phyloP scores from a whole-genome alignment of 768 basidiomycete species.

The Hericium rajendrae region DNA sequence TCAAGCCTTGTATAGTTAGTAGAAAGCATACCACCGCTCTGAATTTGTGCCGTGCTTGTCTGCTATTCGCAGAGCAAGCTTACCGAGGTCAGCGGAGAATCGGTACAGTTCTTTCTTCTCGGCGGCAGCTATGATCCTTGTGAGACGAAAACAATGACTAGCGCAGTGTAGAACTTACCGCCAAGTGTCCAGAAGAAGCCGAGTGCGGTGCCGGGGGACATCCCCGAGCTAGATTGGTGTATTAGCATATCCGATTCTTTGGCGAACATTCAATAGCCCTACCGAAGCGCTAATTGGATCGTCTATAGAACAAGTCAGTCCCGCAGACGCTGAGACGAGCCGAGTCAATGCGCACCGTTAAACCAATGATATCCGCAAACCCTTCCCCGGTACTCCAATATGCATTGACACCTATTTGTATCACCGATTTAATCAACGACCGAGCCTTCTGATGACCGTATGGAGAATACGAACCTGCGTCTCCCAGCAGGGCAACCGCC shows the following conservation, averaged over 20 bases:
- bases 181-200: slow-evolving; percentile 69
- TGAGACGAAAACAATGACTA: neutral
- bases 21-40: slow-evolving; percentile 48
- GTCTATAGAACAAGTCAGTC: slow-evolving; percentile 29
- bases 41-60: slow-evolving; percentile 51
- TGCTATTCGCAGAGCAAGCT: slow-evolving; percentile 57
- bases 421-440: neutral
- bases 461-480: slow-evolving; percentile 39
- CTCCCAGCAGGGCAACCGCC: slow-evolving; percentile 56
- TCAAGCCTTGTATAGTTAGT: neutral
- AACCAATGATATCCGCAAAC: slow-evolving; percentile 53
- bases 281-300: slow-evolving; percentile 57
- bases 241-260: neutral
- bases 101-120: slow-evolving; percentile 55
- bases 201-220: slow-evolving; percentile 57
- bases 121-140: slow-evolving; percentile 36
- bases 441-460: neutral
- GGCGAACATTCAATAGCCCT: slow-evolving; percentile 4
- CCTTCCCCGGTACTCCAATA: slow-evolving; percentile 56
- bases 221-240: slow-evolving; percentile 40
- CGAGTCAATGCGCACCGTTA: slow-evolving; percentile 38
- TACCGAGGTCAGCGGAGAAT: slow-evolving; percentile 60
- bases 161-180: slow-evolving; percentile 27
- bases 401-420: slow-evolving; percentile 45
- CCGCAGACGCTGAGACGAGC: neutral